These are phyloP conservation scores for Leccinum uliginosum DNA, from an alignment of 768 basidiomycete genomes.

Conservation along the genomic window DNA sequence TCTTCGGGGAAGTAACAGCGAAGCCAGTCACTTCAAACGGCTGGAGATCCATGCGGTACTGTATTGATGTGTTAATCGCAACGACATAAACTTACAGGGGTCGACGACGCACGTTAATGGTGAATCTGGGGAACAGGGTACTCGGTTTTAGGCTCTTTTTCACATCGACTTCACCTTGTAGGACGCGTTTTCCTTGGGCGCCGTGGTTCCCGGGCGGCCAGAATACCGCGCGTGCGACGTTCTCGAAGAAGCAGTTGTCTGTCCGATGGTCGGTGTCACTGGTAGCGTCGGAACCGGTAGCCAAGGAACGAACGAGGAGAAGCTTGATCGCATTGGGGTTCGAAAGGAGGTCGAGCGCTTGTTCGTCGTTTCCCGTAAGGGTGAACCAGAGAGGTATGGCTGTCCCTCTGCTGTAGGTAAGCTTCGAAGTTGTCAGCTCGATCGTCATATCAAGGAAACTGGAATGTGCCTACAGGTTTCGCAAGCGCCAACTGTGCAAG, in stretches of 20 bases:
- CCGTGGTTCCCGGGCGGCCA: constrained; percentile 35
- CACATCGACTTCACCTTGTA: constrained; percentile 53
- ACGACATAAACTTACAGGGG: not conserved
- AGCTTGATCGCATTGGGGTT: constrained; percentile 37
- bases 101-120: constrained; percentile 40
- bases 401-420: constrained; percentile 48
- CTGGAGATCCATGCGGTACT: constrained; percentile 44
- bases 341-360: constrained; percentile 48
- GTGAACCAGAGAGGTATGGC: constrained; percentile 49
- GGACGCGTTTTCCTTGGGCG: constrained; percentile 30
- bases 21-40: constrained; percentile 44
- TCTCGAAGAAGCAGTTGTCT: constrained; percentile 43
- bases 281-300: constrained; percentile 46
- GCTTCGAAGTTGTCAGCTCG: constrained; percentile 25
- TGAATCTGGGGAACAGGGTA: constrained; percentile 42
- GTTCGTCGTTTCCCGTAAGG: constrained; percentile 39
- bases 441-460: not conserved
- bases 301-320: constrained; percentile 43
- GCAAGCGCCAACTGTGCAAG: constrained; percentile 43
- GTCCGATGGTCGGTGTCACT: constrained; percentile 36
- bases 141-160: constrained; percentile 40
- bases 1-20: constrained; percentile 19
- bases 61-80: constrained; percentile 11
- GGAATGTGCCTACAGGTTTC: constrained; percentile 36
- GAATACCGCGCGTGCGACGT: constrained; percentile 43